Percentiles rank a stretch among this genome's conserved stretches.
These are phyloP conservation scores for Aspergillus ochraceus DNA, from an alignment of 2,329 filamentous ascomycete species.

Conservation along the genomic window DNA sequence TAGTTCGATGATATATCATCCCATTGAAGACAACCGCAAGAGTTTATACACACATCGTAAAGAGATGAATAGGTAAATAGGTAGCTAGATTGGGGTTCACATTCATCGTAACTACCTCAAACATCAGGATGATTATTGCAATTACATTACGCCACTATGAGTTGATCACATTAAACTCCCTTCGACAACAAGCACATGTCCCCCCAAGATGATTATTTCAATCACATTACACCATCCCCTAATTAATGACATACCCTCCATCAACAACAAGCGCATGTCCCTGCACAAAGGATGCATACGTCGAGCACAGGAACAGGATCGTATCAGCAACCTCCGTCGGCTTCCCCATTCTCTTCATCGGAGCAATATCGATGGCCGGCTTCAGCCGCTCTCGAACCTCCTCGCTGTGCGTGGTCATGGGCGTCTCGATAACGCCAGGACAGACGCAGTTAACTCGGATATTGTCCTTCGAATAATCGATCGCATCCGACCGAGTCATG, in stretches of 20 bases:
- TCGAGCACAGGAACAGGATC: constrained; percentile 52
- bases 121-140: too few species aligned
- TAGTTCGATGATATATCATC: too few species aligned
- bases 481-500: constrained; percentile 58
- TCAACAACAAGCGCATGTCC: constrained; percentile 56
- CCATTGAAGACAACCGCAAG: too few species aligned
- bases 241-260: constrained; percentile 52
- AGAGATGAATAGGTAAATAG: neutral
- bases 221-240: neutral
- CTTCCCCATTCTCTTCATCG: constrained; percentile 54
- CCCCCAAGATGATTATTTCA: too few species aligned
- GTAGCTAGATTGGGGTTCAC: too few species aligned
- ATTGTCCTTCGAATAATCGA: constrained; percentile 51
- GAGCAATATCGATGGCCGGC: constrained; percentile 48
- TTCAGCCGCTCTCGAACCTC: constrained; percentile 43
- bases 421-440: constrained; percentile 49
- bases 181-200: too few species aligned
- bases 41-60: neutral
- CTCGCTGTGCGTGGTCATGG: constrained; percentile 45
- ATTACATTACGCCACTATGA: neutral
- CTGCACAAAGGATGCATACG: constrained; percentile 52
- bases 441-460: constrained; percentile 38
- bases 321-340: constrained; percentile 52
- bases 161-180: too few species aligned
- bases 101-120: too few species aligned